Evolutionary conservation across 192 early-diverging fungal genomes (phyloP).

Genomic region (Dispira simplex): DNA sequence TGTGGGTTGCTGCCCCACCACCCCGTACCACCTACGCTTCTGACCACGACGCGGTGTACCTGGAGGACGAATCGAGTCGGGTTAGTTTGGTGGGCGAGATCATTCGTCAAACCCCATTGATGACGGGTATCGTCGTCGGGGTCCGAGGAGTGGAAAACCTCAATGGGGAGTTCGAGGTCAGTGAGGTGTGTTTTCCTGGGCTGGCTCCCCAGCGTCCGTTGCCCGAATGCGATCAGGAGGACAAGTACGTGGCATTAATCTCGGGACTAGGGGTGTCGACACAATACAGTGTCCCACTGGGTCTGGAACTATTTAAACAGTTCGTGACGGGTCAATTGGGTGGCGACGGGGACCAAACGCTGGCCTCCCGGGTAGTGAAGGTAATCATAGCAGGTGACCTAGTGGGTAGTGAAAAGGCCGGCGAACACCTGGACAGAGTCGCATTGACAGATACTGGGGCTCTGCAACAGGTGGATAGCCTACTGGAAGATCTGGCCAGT

Average conservation of each 20-base stretch:
- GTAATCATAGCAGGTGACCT: slow-evolving; percentile 67
- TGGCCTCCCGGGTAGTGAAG: slow-evolving; percentile 40
- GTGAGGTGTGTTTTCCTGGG: slow-evolving; percentile 65
- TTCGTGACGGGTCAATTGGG: slow-evolving; percentile 67
- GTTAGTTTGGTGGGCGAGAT: slow-evolving; percentile 50
- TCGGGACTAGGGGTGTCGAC: slow-evolving; percentile 49
- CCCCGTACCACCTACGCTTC: slow-evolving; percentile 49
- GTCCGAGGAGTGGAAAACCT: slow-evolving; percentile 64
- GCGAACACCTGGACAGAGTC: slow-evolving; percentile 29
- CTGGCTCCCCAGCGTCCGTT: slow-evolving; percentile 33
- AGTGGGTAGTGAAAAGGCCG: slow-evolving; percentile 30
- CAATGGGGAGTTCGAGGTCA: slow-evolving; percentile 68
- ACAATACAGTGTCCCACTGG: slow-evolving; percentile 28
- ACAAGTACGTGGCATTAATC: slow-evolving; percentile 60
- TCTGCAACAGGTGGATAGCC: slow-evolving; percentile 38
- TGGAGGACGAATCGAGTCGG: slow-evolving; percentile 92
- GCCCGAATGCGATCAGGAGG: slow-evolving; percentile 15
- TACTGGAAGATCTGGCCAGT: slow-evolving; percentile 45
- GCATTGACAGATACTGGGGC: slow-evolving; percentile 25
- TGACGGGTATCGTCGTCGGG: slow-evolving; percentile 69
- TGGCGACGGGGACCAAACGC: slow-evolving; percentile 29
- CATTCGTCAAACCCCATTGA: slow-evolving; percentile 35
- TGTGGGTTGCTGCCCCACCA: slow-evolving; percentile 45
- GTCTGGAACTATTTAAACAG: slow-evolving; percentile 60
- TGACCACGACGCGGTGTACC: slow-evolving; percentile 37